A percentile compares a stretch with the other conserved stretches of the same genome.
Evolutionary conservation across 202 grass and related monocot genomes (phyloP).

Genomic region (Cymbopogon flexuosus): DNA sequence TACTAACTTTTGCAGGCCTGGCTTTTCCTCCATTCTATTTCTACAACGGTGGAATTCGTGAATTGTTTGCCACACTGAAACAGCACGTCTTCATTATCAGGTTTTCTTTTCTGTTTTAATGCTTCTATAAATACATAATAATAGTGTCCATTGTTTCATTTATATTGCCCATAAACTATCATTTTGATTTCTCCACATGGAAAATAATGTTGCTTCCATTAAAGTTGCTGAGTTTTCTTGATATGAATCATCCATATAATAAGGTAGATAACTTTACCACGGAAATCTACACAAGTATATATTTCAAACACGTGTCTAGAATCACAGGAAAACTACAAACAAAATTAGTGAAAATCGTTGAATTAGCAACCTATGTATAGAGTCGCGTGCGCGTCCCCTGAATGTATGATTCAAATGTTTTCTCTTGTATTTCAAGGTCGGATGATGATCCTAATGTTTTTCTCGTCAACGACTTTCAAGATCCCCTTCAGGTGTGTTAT

Average conservation of each 20-base stretch:
- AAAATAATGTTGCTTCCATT: slow-evolving; percentile 1
- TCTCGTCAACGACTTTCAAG: slow-evolving; percentile 97
- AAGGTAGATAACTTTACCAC: not conserved
- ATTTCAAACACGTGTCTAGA: too few species aligned
- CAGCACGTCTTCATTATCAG: slow-evolving; percentile 89
- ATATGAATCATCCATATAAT: not conserved
- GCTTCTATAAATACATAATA: slow-evolving; percentile 8
- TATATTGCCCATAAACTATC: not conserved
- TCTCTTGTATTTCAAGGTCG: slow-evolving; percentile 66
- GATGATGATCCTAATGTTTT: slow-evolving; percentile 88
- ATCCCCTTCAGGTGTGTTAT: slow-evolving; percentile 89
- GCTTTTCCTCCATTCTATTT: slow-evolving; percentile 96
- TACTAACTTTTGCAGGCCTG: slow-evolving; percentile 56
- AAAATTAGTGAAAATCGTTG: not conserved
- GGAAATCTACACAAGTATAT: not conserved
- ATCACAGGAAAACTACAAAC: too few species aligned
- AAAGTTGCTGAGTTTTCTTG: not conserved
- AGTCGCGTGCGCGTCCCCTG: not conserved
- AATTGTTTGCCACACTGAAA: slow-evolving; percentile 78
- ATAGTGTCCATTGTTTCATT: slow-evolving; percentile 9
- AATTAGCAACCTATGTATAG: slow-evolving; percentile 2
- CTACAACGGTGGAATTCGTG: slow-evolving; percentile 86
- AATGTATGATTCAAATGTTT: slow-evolving; percentile 24
- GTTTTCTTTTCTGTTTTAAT: slow-evolving; percentile 40
- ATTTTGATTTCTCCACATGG: slow-evolving; percentile 5